Base-by-base conservation (phyloP, 2,329 filamentous ascomycete genomes). In the Xylariaceae sp. region DNA sequence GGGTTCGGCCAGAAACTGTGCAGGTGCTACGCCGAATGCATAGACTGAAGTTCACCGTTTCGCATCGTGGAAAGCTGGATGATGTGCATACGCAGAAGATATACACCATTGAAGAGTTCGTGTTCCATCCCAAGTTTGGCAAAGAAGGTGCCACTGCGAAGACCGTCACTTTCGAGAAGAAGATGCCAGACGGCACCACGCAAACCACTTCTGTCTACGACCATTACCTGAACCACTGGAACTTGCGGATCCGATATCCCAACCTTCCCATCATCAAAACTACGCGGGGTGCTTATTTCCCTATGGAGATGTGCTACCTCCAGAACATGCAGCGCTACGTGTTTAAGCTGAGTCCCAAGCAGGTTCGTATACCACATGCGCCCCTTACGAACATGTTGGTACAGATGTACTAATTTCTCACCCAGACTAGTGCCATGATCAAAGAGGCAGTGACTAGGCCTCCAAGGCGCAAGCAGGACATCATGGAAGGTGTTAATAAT, bases 381-480 rank as follows among this genome's bases (percentile, higher is more conserved):
- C 44, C 12, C 23, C 52, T 6, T 14, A 49, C 20, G 37, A 7
- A 14, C n/a, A 16, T n/a, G n/a, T n/a, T n/a, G 20, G 32, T 44
- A 14, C 12, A 10, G 21, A 16, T 14, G n/a, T 19, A 20, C 56
- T 59, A 50, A 54, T 42, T 7, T 29, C 20, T 23, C 0, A 70
- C 75, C 0, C 80, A 96, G 75, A 97, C 93, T 0, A 77, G 88
- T 0, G 75, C 82, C 4, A 99, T 99, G 95, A 97, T 99, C 77
- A 93, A 89, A 72, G 91, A 93, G 66, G 93, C 93, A 0, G 93
- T 96, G 3, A 91, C 89, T 5, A 82, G 88, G 1, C 95, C 95
- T 0, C 70, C 72, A 0, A 71, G 86, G 26, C 89, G 95, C n/a
- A 83, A 85, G 62, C 65, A 71, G 0, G 84, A 89, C 19, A 92